Conservation (phyloP, 2,329 filamentous ascomycete genomes). For the Diaporthe velutina region DNA sequence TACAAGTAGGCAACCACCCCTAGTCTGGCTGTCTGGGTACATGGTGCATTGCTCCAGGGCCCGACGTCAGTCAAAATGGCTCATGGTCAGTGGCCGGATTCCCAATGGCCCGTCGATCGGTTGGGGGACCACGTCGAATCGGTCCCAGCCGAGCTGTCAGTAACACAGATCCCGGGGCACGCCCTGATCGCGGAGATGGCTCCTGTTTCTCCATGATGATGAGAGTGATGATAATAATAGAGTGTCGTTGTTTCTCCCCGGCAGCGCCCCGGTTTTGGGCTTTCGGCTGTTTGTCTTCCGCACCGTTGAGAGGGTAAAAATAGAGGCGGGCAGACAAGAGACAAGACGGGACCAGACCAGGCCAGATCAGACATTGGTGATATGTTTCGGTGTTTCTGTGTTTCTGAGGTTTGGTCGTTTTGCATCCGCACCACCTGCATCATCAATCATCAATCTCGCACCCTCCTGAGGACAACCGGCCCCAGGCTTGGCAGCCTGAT, state of each 20-base stretch:
- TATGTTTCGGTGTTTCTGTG: slow-evolving; percentile 19
- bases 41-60: neutral
- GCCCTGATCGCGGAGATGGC: slow-evolving; percentile 10
- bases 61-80: neutral
- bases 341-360: too few relatives aligned
- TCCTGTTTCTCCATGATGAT: slow-evolving; percentile 2
- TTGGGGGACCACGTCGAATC: slow-evolving; percentile 2
- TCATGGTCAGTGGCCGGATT: neutral
- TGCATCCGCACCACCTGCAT: slow-evolving; percentile 20
- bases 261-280: slow-evolving; percentile 15
- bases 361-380: slow-evolving; percentile 9
- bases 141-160: slow-evolving; percentile 26
- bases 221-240: slow-evolving; percentile 15
- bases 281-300: slow-evolving; percentile 9
- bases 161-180: slow-evolving; percentile 1
- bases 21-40: neutral
- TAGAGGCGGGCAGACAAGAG: slow-evolving; percentile 12
- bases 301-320: neutral
- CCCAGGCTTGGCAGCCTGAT: slow-evolving; percentile 24
- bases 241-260: neutral
- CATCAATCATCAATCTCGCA: slow-evolving; percentile 7
- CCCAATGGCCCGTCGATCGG: slow-evolving; percentile 1
- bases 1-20: too few relatives aligned
- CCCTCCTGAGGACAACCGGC: neutral
- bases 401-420: too few relatives aligned